Evolutionary conservation across 2,329 filamentous ascomycete genomes (phyloP).

Genomic region (Coleophoma cylindrospora): DNA sequence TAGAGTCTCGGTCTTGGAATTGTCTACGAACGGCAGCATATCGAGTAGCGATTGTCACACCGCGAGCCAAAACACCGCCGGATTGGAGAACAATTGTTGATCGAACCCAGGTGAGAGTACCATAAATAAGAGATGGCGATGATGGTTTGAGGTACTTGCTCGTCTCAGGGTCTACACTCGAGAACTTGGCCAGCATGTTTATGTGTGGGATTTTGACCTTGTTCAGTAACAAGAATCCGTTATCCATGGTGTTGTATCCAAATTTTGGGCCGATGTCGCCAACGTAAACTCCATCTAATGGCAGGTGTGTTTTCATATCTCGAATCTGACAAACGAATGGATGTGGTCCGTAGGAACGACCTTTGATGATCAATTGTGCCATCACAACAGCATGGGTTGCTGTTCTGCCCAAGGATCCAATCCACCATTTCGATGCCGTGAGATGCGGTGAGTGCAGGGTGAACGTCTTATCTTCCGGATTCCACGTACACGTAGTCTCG

Average conservation of each 20-base stretch:
- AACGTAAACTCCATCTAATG: constrained; percentile 65
- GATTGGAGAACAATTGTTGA: constrained; percentile 70
- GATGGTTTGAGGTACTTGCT: constrained; percentile 63
- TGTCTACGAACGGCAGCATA: constrained; percentile 72
- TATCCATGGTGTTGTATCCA: constrained; percentile 78
- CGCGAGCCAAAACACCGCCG: constrained; percentile 65
- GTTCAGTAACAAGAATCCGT: constrained; percentile 75
- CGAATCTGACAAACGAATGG: constrained; percentile 74
- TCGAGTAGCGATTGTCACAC: constrained; percentile 72
- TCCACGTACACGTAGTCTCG: constrained; percentile 52
- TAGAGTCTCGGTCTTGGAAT: constrained; percentile 70
- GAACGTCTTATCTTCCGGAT: constrained; percentile 68
- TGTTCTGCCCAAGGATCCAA: constrained; percentile 69
- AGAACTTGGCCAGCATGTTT: constrained; percentile 70
- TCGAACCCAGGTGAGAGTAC: constrained; percentile 71
- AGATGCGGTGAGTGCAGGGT: constrained; percentile 68
- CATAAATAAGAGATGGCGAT: constrained; percentile 65
- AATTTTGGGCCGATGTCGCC: constrained; percentile 80
- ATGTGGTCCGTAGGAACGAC: constrained; percentile 68
- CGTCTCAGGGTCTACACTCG: constrained; percentile 61
- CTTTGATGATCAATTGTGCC: constrained; percentile 66
- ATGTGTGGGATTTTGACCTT: constrained; percentile 69
- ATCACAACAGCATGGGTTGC: constrained; percentile 77
- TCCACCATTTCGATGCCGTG: constrained; percentile 82
- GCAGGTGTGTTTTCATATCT: constrained; percentile 64